Evolutionary conservation across 1,284 basidiomycete genomes (phyloP), one percentile per base, ranked within the genome.

Genomic region (Ceratobasidium sp.): DNA sequence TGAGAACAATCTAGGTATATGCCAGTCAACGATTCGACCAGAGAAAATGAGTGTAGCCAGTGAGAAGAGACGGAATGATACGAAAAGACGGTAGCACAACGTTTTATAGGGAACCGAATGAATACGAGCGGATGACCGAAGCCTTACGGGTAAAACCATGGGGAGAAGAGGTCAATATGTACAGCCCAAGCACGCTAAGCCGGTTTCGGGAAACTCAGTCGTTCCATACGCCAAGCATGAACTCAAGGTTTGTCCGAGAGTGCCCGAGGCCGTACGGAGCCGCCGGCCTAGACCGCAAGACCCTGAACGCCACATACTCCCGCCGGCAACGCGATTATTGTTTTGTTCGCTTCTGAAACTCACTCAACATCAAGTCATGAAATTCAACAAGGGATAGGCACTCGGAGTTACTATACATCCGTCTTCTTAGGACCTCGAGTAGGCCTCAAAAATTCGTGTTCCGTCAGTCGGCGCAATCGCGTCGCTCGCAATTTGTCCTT

Each of bases 201-300:
- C 36, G 36, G 36, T 41, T 41, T 11, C 11, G 36, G 36, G 36
- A 11, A 41, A 41, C 36, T 11, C 36, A 44, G 59, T 60, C 59
- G 66, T 36, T 29, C 66, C 66, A 69, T 56, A n/a, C 29, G 29
- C 53, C 51, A 69, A 53, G 51, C 51, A 44, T 22, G 22, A 45
- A 7, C 11, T 44, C 14, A 60, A 45, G 44, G 36, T 45, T 36
- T 19, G 33, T n/a, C 51, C 65, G 65, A 67, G 24, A 41, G 36
- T 36, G 15, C 22, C 67, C 67, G 67, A 71, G 54, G 5, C 24
- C 24, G 67, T 24, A 19, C 67, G 67, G 66, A 24, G 53, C 66
- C 66, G 66, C 66, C 66, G 67, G 67, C 45, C 67, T 56, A 71
- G 36, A 29, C 56, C 33, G 29, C 19, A 19, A 36, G 66, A 45